These are phyloP conservation scores for Neurospora sp. DNA, from an alignment of 495 filamentous ascomycete species.

Conservation along the genomic window DNA sequence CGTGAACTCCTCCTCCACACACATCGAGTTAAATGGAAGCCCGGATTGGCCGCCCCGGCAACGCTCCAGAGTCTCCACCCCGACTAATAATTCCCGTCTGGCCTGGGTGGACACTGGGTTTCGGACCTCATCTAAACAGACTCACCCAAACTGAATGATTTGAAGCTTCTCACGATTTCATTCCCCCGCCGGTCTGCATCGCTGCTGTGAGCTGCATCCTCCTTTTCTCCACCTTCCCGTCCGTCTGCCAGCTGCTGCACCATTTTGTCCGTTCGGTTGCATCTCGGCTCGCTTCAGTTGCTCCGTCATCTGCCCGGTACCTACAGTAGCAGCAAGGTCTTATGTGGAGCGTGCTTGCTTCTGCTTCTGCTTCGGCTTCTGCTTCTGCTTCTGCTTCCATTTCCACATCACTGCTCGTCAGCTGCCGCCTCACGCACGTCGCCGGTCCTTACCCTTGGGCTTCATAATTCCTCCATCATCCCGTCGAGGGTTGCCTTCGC, in stretches of 20 bases:
- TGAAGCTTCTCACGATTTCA: background rate
- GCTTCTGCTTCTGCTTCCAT: background rate
- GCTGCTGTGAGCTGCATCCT: background rate
- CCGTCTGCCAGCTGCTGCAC: background rate
- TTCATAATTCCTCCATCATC: background rate
- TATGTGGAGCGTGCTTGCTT: background rate
- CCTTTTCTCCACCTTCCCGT: background rate
- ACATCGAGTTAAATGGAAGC: background rate
- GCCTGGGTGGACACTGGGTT: background rate
- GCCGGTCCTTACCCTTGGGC: background rate
- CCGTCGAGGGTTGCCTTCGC: background rate
- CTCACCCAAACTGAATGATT: background rate
- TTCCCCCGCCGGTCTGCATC: background rate
- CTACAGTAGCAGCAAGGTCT: background rate
- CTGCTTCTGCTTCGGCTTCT: background rate
- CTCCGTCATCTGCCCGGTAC: background rate
- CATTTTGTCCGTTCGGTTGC: background rate
- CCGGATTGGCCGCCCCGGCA: background rate
- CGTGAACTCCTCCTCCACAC: background rate
- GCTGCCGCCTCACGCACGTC: background rate
- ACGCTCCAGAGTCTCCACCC: background rate
- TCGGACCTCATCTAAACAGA: background rate
- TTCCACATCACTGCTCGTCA: background rate
- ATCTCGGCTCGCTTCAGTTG: background rate
- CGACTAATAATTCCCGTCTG: background rate